Conservation (phyloP, 805 yeast species). For the Starmera caribaea region DNA sequence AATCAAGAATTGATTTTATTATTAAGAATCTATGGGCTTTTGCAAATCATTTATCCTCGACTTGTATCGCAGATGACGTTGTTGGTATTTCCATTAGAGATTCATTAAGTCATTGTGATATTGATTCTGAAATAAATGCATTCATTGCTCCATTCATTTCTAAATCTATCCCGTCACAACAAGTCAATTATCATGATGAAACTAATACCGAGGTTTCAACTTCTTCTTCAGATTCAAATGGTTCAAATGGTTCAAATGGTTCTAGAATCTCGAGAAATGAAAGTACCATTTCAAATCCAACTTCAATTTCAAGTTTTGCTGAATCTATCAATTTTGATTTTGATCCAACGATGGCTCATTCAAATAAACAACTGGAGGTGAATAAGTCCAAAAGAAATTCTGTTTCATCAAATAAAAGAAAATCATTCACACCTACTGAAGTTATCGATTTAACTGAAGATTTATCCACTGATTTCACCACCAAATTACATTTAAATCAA, state of each 20-base stretch:
- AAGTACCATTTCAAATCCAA: conserved; percentile 19
- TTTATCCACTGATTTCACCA: background rate
- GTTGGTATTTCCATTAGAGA: conserved; percentile 64
- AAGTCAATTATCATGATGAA: conserved; percentile 3
- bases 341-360: conserved; percentile 15
- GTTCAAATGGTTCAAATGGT: conserved; percentile 15
- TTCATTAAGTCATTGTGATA: conserved; percentile 58
- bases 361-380: conserved; percentile 11
- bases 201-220: conserved; percentile 16
- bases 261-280: conserved; percentile 11
- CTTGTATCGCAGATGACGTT: conserved; percentile 73
- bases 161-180: background rate
- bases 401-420: conserved; percentile 9
- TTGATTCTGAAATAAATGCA: conserved; percentile 43
- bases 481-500: background rate
- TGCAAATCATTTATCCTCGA: conserved; percentile 62
- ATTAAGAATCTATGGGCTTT: conserved; percentile 71
- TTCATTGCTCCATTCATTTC: conserved; percentile 52
- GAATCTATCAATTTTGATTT: conserved; percentile 11
- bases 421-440: conserved; percentile 4
- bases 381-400: conserved; percentile 2
- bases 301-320: conserved; percentile 18
- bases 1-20: conserved; percentile 59
- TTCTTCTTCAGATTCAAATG: conserved; percentile 16
- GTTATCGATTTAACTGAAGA: background rate